Evolutionary conservation across 768 basidiomycete genomes (phyloP), one percentile per base, ranked within the genome.

Genomic region (Galerina sulciceps): DNA sequence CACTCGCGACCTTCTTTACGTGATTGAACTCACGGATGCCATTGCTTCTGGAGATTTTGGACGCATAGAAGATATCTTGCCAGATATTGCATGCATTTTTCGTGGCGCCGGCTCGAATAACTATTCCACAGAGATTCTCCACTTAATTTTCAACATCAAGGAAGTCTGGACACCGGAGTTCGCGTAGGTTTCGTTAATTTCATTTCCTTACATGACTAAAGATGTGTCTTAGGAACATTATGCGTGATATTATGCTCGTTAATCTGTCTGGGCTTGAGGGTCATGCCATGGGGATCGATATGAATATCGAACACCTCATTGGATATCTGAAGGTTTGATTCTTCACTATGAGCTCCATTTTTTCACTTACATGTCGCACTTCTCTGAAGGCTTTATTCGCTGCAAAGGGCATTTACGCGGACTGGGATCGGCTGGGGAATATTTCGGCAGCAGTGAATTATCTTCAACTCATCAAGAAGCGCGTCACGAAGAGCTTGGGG

Each of bases 241-340:
- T 77, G 66, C 62, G 68, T 0, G 74, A 79, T 49, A 73, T 67
- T 20, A 72, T 74, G 69, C 60, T 79, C 0, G 53, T 77, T 14
- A 76, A 77, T 40, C 23, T 66, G 0, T 68, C 70, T 0, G 75
- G 77, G 0, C 52, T 72, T 1, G 57, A 68, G 6, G 73, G 75
- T 0, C 74, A 76, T 50, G 66, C 56, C 1, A 78, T 78, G 74
- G 60, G 58, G 0, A 65, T 76, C 10, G 72, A 78, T 41, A 9
- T 74, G 1, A 78, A 79, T 47, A 76, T 78, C 1, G 72, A 79
- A 37, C 76, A 79, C 57, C 43, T 70, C 0, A 76, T 77, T 42
- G 46, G 67, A 0, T 68, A 73, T 54, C 42, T 76, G 0, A 78
- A 76, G 72, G 72, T 73, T 9, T 15, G 56, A 38, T 8, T 31